Percentiles rank a stretch among this genome's conserved stretches.
Conservation (phyloP, 2,329 filamentous ascomycete genomes). For the Periglandula ipomoeae region DNA sequence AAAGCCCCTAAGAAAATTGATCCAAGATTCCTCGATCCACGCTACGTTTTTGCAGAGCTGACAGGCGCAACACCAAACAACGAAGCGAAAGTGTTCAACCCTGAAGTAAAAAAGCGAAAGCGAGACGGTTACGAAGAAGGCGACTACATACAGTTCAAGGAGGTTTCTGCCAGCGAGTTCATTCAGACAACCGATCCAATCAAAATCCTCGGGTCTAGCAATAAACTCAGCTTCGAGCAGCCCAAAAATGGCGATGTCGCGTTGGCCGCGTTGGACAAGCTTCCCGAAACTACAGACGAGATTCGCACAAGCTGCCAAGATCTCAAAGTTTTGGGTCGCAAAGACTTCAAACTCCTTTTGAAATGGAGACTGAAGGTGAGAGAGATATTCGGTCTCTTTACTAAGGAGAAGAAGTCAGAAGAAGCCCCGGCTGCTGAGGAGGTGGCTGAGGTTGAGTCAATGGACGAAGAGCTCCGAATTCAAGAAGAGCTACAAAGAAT, state of each 20-base stretch:
- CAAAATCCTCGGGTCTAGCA: constrained; percentile 76
- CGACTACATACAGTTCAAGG: constrained; percentile 87
- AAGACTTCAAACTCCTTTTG: constrained; percentile 85
- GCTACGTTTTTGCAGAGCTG: constrained; percentile 88
- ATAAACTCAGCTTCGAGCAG: constrained; percentile 76
- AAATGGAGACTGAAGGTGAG: constrained; percentile 84
- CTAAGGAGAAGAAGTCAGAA: constrained; percentile 54
- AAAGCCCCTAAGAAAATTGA: constrained; percentile 93
- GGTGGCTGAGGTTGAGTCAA: constrained; percentile 72
- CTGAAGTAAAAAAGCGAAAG: constrained; percentile 95
- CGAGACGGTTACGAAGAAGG: constrained; percentile 96
- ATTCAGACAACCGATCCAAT: constrained; percentile 92
- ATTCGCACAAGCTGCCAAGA: constrained; percentile 71
- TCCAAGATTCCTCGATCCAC: constrained; percentile 82
- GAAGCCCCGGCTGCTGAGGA: constrained; percentile 35
- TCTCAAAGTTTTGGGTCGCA: constrained; percentile 82
- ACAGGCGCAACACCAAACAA: constrained; percentile 80
- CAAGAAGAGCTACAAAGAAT: constrained; percentile 79
- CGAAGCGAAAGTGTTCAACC: constrained; percentile 96
- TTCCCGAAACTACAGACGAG: constrained; percentile 80
- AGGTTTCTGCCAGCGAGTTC: constrained; percentile 81
- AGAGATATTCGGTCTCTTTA: constrained; percentile 77
- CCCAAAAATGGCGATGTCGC: constrained; percentile 76
- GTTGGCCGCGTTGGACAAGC: constrained; percentile 71
- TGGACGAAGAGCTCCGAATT: constrained; percentile 90